These are phyloP conservation scores for Leishmania martiniquensis DNA, from an alignment of 208 protist species.

Conservation along the genomic window DNA sequence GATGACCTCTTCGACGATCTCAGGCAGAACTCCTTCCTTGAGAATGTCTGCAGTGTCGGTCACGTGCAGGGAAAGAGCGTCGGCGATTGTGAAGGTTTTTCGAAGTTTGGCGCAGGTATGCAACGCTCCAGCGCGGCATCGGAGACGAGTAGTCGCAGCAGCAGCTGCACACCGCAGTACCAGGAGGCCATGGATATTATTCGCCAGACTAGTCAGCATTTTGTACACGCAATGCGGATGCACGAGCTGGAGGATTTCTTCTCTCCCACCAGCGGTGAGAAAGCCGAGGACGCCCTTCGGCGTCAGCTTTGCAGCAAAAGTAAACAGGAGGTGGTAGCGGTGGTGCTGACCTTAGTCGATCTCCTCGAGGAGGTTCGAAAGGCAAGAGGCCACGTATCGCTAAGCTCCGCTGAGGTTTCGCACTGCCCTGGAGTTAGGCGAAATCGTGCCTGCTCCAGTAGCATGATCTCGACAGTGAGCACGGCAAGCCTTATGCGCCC, in stretches of 20 bases:
- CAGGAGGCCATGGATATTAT: slow-evolving; percentile 36
- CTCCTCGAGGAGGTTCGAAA: slow-evolving; percentile 51
- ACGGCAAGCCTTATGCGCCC: slow-evolving; percentile 53
- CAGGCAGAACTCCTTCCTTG: background rate
- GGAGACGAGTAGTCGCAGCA: slow-evolving; percentile 4
- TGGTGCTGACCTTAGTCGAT: slow-evolving; percentile 50
- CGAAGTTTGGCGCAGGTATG: background rate
- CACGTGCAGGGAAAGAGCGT: slow-evolving; percentile 16
- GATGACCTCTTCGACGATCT: slow-evolving; percentile 44
- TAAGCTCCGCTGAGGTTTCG: slow-evolving; percentile 14
- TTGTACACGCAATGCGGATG: slow-evolving; percentile 56
- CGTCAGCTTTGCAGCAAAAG: slow-evolving; percentile 25
- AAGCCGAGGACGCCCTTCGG: slow-evolving; percentile 27
- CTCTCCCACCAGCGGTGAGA: background rate
- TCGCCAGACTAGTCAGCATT: slow-evolving; percentile 39
- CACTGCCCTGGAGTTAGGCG: background rate
- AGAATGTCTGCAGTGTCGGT: background rate
- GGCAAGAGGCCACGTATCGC: slow-evolving; percentile 17
- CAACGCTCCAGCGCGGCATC: slow-evolving; percentile 11
- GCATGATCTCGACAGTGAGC: slow-evolving; percentile 48
- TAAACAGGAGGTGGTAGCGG: slow-evolving; percentile 30
- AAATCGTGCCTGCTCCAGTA: slow-evolving; percentile 23
- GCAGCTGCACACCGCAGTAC: background rate
- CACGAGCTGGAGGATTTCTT: slow-evolving; percentile 53
- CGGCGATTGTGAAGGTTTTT: slow-evolving; percentile 14